Evolutionary conservation across 169 alveolate species (phyloP).

Genomic region (Plasmodium fragile): DNA sequence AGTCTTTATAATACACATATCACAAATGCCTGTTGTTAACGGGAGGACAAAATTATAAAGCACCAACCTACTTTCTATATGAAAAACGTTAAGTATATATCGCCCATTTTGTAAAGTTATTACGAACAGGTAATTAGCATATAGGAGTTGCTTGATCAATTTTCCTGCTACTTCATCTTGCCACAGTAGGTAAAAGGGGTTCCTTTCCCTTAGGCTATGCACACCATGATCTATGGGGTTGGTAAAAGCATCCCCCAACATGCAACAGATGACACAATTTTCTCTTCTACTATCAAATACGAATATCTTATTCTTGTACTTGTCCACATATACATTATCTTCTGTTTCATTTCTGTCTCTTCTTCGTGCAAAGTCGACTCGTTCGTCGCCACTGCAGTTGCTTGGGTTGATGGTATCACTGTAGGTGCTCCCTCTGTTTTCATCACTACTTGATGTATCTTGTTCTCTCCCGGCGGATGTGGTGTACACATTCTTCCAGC

Average conservation of each 20-base stretch:
- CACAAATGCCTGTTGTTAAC: background rate
- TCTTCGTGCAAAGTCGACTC: background rate
- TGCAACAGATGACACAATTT: conserved; percentile 29
- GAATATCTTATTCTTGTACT: conserved; percentile 10
- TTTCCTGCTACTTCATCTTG: conserved; percentile 47
- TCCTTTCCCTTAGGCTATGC: background rate
- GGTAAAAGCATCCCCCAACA: background rate
- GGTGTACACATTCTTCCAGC: background rate
- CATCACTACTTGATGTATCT: background rate
- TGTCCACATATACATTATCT: conserved; percentile 17
- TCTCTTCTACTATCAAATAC: conserved; percentile 41
- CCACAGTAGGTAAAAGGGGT: conserved; percentile 23
- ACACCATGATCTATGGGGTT: background rate
- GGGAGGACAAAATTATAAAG: conserved; percentile 19
- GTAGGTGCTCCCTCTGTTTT: background rate
- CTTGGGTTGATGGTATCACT: background rate
- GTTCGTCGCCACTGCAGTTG: background rate
- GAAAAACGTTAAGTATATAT: conserved; percentile 15
- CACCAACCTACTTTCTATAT: conserved; percentile 25
- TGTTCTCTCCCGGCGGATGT: background rate
- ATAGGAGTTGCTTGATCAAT: background rate
- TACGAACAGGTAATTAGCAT: conserved; percentile 16
- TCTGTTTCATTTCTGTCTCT: background rate
- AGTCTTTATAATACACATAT: conserved; percentile 12
- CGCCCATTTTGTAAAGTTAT: conserved; percentile 5